A percentile compares a stretch with the other conserved stretches of the same genome.
Evolutionary conservation across 2,329 filamentous ascomycete genomes (phyloP).

Genomic region (Penicillium sp.): DNA sequence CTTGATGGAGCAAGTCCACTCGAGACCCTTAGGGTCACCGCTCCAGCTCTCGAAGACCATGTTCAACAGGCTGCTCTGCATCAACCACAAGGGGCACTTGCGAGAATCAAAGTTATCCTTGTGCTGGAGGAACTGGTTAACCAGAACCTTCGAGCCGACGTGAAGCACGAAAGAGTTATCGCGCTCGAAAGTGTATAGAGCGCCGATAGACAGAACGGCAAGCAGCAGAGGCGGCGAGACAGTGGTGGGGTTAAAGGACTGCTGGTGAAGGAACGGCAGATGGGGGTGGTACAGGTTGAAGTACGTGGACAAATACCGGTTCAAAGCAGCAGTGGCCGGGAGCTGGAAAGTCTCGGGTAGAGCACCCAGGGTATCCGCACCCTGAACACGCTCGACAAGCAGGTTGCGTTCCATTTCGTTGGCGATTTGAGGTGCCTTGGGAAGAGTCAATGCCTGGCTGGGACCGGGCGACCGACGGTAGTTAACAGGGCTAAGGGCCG

Average conservation of each 20-base stretch:
- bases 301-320: conserved; percentile 90
- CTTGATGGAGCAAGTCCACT: conserved; percentile 99
- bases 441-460: conserved; percentile 58
- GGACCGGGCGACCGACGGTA: conserved; percentile 66
- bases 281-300: conserved; percentile 97
- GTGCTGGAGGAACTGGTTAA: conserved; percentile 95
- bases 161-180: conserved; percentile 96
- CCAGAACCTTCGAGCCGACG: conserved; percentile 93
- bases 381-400: conserved; percentile 80
- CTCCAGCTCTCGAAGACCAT: conserved; percentile 99
- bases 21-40: conserved; percentile 90
- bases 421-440: conserved; percentile 71
- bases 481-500: conserved; percentile 63
- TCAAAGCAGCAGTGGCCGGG: conserved; percentile 72
- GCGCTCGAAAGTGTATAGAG: conserved; percentile 93
- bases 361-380: conserved; percentile 71
- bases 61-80: conserved; percentile 94
- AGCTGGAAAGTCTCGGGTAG: conserved; percentile 87
- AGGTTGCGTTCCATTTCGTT: conserved; percentile 78
- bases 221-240: conserved; percentile 78
- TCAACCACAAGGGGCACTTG: conserved; percentile 95
- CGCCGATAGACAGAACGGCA: conserved; percentile 89
- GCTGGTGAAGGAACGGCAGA: conserved; percentile 87
- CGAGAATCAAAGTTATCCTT: conserved; percentile 98
- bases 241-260: conserved; percentile 77